Base-by-base conservation (phyloP, 208 protist genomes). In the Acanthamoeba royreba region DNA sequence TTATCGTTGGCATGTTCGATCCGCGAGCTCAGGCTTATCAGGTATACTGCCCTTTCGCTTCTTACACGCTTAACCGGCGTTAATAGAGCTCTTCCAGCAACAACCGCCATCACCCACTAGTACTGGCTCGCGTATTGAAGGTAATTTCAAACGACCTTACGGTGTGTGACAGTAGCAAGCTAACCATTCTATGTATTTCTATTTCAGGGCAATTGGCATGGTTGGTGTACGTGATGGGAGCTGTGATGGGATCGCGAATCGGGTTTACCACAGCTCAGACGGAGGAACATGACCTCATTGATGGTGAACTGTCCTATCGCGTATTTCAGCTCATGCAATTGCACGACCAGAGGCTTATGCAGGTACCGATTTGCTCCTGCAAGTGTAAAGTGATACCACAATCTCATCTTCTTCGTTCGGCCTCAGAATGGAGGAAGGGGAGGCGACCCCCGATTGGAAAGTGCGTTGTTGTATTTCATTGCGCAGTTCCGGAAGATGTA, bases 221-320 rank as follows among this genome's bases (percentile, higher is more conserved):
- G 96, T 93, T 97, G 53, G 92, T 97, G 22, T 96, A 97, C 58
- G 95, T 96, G 31, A 95, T 97, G 63, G 95, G 95, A 38, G 92
- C 89, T 53, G 88, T 96, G 66, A 90, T 97, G 19, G 55, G 77
- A 31, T 95, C 94, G 61, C 93, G 96, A 53, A 94, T 95, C 3
- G 53, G 52, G 8, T 79, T 49, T 9, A 74, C 92, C 42, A 88
- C 53, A 45, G 91, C 93, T 11, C 74, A 86, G 9, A 86, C 74
- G 22, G 96, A 97, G 33, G 92, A 96, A 22, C 92, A 94, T 46
- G 95, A 97, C 46, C 58, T 89, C 15, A 53, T 96, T 0, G 96
- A 97, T 66, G 95, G 95, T 43, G 95, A 96, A 28, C 85, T 97
- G 25, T 92, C 94, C 25, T 49, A 53, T 31, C 38, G 94, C 35